Evolutionary conservation across 2,329 filamentous ascomycete genomes (phyloP), one percentile per base, ranked within the genome.

Genomic region (Pseudogymnoascus sp.): DNA sequence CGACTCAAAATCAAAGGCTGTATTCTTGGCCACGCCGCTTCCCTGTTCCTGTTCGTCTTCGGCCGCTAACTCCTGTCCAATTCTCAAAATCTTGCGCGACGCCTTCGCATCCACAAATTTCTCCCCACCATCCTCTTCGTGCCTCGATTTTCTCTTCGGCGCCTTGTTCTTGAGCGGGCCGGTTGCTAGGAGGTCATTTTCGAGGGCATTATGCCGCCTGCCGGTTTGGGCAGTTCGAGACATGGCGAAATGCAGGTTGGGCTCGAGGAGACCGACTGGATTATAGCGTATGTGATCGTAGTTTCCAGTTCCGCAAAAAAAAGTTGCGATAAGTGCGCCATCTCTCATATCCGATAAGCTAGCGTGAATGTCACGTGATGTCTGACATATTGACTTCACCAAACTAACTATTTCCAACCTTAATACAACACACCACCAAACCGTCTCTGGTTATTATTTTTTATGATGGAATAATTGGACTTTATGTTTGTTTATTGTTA

Each of bases 21-120:
- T 75, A 69, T 89, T 87, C 31, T 60, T 60, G 5, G 28, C 31
- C 3, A 53, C 44, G 14, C 44, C 44, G 14, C 23, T 53, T 4
- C 44, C 44, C 31, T 60, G 31, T 35, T 81, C 79, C 35, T 80
- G 79, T 63, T 82, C 82, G 63, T 93, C 91, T 74, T 97, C 93
- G 44, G 94, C 91, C 12, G 86, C 88, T 12, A 99, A 80, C 72
- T 96, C 91, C 70, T 92, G 89, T 63, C 93, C 93, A 70, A 97
- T 91, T 68, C 89, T 85, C 65, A 99, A 74, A 73, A 99, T 99
- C 71, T 91, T 92, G 69, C 87, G 84, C 63, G 93, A 96, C 16
- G 92, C 87, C 74, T 91, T 92, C 64, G 92, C 87, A 75, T 97
- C 92, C 65, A 99, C 85, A 71, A 89, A 97, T 67, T 82, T 79